Base-by-base conservation (phyloP, 2,329 filamentous ascomycete genomes). In the Alternaria brassicae region DNA sequence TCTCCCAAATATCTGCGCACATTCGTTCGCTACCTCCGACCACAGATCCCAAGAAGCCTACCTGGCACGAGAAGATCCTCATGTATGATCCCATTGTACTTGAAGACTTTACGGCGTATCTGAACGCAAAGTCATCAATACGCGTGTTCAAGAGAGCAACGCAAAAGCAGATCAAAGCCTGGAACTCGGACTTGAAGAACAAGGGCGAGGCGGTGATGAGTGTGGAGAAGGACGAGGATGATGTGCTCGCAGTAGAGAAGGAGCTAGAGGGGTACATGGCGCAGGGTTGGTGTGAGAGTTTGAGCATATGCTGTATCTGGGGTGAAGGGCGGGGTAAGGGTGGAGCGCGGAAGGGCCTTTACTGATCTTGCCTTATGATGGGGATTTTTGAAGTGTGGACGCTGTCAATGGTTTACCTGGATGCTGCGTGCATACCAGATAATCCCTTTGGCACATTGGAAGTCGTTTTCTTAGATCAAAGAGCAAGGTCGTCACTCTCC, bases 41-140 rank as follows among this genome's bases (percentile, higher is more conserved):
- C 8, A 66, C 60, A 2, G 73, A 83, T 56, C 72, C 75, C 6
- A 74, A 70, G 6, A 71, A 74, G 3, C 83, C 82, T 3, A 92
- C 87, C 2, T 98, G 93, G 91, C 84, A 96, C 68, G 92, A 98
- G 78, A 96, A 93, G 79, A 97, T 99, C 45, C 82, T 98, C 6
- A 86, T 98, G 74, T 98, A 96, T 74, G 93, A 98, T 70, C 92
- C 94, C 0, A 90, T 99, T 41, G 84, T 95, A 1, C 78, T 97
- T 0, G 94, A 98, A 77, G 93, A 97, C 65, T 81, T 99, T 13
- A 86, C 93, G 0, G 79, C 81, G 0, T 98, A 93, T 91, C 79
- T 98, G 15, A 97, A 97, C 40, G 65, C 47, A 3, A 62, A 75
- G 12, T 68, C 69, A 1, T n/a, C 28, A 6, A 67, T 75, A 3